Base-by-base conservation (phyloP, 352 stramenopile genomes). In the Globisporangium paroecandrum region DNA sequence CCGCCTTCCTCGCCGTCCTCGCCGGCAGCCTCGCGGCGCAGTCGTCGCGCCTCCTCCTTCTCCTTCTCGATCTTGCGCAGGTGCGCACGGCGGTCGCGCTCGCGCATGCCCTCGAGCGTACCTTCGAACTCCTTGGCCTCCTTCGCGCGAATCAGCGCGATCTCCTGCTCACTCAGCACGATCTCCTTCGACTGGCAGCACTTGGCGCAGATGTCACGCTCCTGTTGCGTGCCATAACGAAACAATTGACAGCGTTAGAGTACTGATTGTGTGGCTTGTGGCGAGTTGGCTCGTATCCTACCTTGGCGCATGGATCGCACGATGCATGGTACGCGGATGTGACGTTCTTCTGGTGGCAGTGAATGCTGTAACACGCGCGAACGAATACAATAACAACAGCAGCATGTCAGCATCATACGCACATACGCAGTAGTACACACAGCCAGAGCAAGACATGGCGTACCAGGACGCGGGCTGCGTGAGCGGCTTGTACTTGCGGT, bases 401-500 rank as follows among this genome's bases (percentile, higher is more conserved):
- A 49, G 2, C 41, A 22, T 57, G 47, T 32, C 15, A 58, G 27
- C 0, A 29, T 58, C 9, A 32, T 32, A 54, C 32, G 20, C 36
- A 36, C 47, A 20, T 32, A 41, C 62, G 54, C 8, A 67, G 49
- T 34, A 29, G 18, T 55, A 57, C 6, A 57, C 15, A 34, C 15
- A 38, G 29, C 29, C 29, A 32, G n/a, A 27, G 13, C 2, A 49
- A 13, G 27, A 34, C 6, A 51, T 3, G 49, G 62, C 77, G 69
- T 75, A 95, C 87, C 87, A 99, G 47, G 89, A 98, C 22, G 77
- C 89, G 18, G 95, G 95, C 81, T 98, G 89, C 51, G 95, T 98
- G 53, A 98, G 76, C 56, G 97, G 97, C 71, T 98, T 98, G 84
- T 99, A 99, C 77, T 99, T 99, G 76, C 97, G 89, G 82, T 99